Evolutionary conservation across 2,329 filamentous ascomycete species (phyloP).

Genomic region (Aspergillus amoenus): DNA sequence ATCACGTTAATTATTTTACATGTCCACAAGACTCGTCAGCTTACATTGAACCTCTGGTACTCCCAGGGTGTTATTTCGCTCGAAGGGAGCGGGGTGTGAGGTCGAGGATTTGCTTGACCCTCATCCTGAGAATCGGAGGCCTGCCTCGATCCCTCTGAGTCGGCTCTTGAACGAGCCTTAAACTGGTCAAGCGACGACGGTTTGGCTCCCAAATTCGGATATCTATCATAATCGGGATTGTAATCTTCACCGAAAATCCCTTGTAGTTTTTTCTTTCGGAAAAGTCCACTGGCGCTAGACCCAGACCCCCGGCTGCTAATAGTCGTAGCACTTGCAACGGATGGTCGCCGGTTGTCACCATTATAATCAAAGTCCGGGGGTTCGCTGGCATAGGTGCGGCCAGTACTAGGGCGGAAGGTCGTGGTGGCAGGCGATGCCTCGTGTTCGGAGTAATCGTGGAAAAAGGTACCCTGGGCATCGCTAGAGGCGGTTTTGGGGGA

Average conservation of each 20-base stretch:
- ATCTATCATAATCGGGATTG: constrained; percentile 67
- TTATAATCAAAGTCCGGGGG: constrained; percentile 62
- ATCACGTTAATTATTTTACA: background rate
- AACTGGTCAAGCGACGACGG: constrained; percentile 48
- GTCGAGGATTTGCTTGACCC: constrained; percentile 69
- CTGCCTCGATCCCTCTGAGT: constrained; percentile 72
- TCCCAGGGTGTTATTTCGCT: constrained; percentile 97
- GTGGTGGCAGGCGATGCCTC: constrained; percentile 64
- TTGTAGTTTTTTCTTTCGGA: constrained; percentile 72
- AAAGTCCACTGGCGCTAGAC: constrained; percentile 66
- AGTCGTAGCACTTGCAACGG: constrained; percentile 81
- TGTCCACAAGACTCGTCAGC: constrained; percentile 25
- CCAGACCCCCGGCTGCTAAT: constrained; percentile 84
- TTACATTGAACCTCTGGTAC: constrained; percentile 80
- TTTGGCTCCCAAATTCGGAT: constrained; percentile 39
- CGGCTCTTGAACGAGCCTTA: constrained; percentile 71
- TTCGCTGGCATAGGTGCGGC: constrained; percentile 56
- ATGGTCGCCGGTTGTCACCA: constrained; percentile 77
- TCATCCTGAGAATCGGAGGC: constrained; percentile 45
- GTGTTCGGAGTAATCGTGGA: constrained; percentile 40
- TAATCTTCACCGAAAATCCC: constrained; percentile 93
- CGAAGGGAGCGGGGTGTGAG: constrained; percentile 80
- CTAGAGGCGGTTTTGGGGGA: constrained; percentile 26
- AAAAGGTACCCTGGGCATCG: constrained; percentile 35
- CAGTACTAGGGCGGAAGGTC: constrained; percentile 60